phyloP scores from a whole-genome alignment of 495 filamentous ascomycete genomes.

The Podospora didyma region DNA sequence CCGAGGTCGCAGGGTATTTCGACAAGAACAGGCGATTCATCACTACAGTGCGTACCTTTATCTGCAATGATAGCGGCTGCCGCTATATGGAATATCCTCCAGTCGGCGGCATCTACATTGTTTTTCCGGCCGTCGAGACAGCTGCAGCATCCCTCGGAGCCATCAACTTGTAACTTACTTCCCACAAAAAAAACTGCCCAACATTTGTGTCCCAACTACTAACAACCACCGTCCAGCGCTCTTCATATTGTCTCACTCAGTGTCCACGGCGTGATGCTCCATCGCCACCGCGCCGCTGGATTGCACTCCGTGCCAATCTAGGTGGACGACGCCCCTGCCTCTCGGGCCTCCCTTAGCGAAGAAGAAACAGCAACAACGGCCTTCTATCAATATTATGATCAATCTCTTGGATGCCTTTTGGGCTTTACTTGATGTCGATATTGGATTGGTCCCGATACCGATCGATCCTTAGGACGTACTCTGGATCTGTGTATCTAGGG shows the following conservation, averaged over 20 bases:
- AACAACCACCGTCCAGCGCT: constrained; percentile 20
- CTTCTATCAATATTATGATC: too few species aligned
- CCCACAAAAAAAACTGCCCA: too few species aligned
- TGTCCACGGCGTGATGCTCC: constrained; percentile 35
- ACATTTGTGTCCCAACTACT: too few species aligned
- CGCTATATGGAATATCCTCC: constrained; percentile 9
- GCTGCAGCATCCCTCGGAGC: constrained; percentile 28
- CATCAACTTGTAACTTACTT: constrained; percentile 43
- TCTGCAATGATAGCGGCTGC: constrained; percentile 17
- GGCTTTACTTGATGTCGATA: too few species aligned
- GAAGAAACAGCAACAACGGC: too few species aligned
- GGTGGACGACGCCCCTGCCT: too few species aligned
- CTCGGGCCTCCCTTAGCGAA: too few species aligned
- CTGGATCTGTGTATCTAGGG: too few species aligned
- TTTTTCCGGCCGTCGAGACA: constrained; percentile 17
- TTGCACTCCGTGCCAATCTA: constrained; percentile 29
- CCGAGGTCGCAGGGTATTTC: constrained; percentile 25
- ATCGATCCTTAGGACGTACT: too few species aligned
- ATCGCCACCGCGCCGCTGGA: constrained; percentile 44
- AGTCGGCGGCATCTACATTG: constrained; percentile 3
- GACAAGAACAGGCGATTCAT: background rate
- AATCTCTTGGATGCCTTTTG: too few species aligned
- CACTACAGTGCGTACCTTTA: too few species aligned
- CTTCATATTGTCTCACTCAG: constrained; percentile 37
- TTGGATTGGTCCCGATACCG: too few species aligned